phyloP scores from a whole-genome alignment of 805 yeast species.

The Yarrowia divulgata region DNA sequence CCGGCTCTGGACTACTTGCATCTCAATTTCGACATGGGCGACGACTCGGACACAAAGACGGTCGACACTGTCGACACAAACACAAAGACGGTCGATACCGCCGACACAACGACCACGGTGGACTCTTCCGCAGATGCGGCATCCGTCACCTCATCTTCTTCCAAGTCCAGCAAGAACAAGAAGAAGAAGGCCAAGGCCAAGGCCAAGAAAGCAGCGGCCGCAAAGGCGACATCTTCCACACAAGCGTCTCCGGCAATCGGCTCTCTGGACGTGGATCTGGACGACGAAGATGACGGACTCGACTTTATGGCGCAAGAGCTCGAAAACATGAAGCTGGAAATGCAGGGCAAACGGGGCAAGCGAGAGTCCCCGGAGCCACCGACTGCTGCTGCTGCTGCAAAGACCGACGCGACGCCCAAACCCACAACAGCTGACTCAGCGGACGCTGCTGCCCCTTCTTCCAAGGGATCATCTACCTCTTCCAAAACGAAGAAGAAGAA shows the following conservation, averaged over 20 bases:
- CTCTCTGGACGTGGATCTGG: background rate
- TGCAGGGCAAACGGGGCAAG: constrained; percentile 27
- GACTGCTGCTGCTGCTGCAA: too few species aligned
- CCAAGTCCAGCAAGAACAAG: constrained; percentile 8
- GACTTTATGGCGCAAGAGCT: constrained; percentile 38
- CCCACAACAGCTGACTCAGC: background rate
- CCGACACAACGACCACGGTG: background rate
- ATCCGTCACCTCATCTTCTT: background rate
- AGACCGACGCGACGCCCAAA: background rate
- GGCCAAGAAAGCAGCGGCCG: background rate
- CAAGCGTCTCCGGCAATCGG: background rate
- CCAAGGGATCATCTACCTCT: background rate
- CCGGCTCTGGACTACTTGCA: constrained; percentile 25
- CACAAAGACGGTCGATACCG: constrained; percentile 4
- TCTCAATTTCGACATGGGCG: constrained; percentile 11
- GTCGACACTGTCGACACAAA: constrained; percentile 10
- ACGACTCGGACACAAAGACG: constrained; percentile 16
- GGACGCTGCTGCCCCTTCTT: background rate
- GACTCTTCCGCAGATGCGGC: background rate
- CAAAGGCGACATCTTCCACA: background rate
- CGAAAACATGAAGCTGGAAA: constrained; percentile 34
- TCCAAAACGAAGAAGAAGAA: constrained; percentile 6
- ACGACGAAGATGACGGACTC: constrained; percentile 16
- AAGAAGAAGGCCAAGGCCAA: constrained; percentile 21
- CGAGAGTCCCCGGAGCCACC: constrained; percentile 2